Base-by-base conservation (phyloP, 176 grass and related monocot genomes). In the Phoenix roebelenii region DNA sequence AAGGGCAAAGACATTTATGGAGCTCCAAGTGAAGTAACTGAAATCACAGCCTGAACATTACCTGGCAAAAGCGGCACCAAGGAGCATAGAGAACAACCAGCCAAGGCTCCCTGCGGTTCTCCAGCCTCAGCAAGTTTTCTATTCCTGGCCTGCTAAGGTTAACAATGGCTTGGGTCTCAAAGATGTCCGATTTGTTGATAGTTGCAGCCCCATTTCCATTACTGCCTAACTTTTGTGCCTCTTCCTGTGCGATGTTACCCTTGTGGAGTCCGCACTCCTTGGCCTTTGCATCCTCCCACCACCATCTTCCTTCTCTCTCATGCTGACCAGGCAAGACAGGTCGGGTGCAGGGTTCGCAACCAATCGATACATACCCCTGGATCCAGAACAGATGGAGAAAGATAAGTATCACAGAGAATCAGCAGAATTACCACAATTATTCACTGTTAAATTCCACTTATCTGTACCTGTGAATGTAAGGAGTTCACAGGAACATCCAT, bases 211-310 rank as follows among this genome's bases (percentile, higher is more conserved):
- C 80, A 3, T 84, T 89, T 23, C 83, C 80, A 30, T 87, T 82
- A 18, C 65, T 55, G 6, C 73, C 76, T 0, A 58, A 59, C 65
- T 70, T 83, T 29, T 60, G 72, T 20, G 62, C 68, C 64, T 83
- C 76, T 0, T 44, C 10, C 35, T 80, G 80, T 0, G 73, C 74
- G 62, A 96, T 82, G 73, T 96, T 96, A 23, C 92, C 92, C 72
- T 96, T 96, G 80, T 96, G 92, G 16, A 96, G 86, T 30, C 92
- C 92, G 16, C 92, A 96, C 75, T 96, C 91, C 80, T 96, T 96
- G 25, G 92, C 92, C 75, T 68, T 90, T 23, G 86, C 80, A 69
- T 96, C 92, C 72, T 96, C 92, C 91, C 92, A 96, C 92, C 92
- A 96, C 92, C 92, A 96, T 61, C 92, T 71, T 20, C 92, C 87